phyloP scores from a whole-genome alignment of 352 stramenopile genomes.

The Phytophthora lateralis region DNA sequence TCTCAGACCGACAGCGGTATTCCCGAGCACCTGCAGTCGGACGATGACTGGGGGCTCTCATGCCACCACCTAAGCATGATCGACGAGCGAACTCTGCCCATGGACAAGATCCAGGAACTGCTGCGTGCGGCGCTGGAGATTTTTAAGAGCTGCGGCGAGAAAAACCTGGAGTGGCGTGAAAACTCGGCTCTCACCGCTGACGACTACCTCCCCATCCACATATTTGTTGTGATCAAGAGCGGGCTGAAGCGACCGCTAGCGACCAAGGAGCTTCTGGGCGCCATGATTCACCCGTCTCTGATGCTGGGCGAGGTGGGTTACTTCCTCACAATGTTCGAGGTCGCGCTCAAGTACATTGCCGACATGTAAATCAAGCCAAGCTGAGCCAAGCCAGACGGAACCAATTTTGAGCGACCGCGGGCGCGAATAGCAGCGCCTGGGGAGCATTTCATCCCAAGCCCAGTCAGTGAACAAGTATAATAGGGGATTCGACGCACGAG shows the following conservation, averaged over 20 bases:
- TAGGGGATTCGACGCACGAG: constrained; percentile 30
- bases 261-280: constrained; percentile 75
- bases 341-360: constrained; percentile 87
- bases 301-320: constrained; percentile 87
- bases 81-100: constrained; percentile 71
- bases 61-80: constrained; percentile 87
- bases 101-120: constrained; percentile 85
- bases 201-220: constrained; percentile 87
- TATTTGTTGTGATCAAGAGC: constrained; percentile 84
- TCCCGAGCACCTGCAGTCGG: constrained; percentile 72
- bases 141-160: constrained; percentile 81
- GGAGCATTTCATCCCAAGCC: constrained; percentile 31
- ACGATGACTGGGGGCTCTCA: constrained; percentile 79
- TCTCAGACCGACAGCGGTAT: constrained; percentile 81
- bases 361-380: constrained; percentile 67
- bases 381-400: constrained; percentile 11
- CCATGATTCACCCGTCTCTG: constrained; percentile 85
- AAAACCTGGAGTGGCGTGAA: constrained; percentile 77
- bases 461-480: constrained; percentile 48
- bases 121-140: constrained; percentile 77
- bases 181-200: constrained; percentile 81
- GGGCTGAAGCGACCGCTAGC: constrained; percentile 74
- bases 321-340: constrained; percentile 90
- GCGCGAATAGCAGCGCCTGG: constrained; percentile 19
- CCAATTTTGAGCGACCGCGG: constrained; percentile 27